Base-by-base conservation (phyloP, 2,329 filamentous ascomycete species). In the Fusarium foetens region DNA sequence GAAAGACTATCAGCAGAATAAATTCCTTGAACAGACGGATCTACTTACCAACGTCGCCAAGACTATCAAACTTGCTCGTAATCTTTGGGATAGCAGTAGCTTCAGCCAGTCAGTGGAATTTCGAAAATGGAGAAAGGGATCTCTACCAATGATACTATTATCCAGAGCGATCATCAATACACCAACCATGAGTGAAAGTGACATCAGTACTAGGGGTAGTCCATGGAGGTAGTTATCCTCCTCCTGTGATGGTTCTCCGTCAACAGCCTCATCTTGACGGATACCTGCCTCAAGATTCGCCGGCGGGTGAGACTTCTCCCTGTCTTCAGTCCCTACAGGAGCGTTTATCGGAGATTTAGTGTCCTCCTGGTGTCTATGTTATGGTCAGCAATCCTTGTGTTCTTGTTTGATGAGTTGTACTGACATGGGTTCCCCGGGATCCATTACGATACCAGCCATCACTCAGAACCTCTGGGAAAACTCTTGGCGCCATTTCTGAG, bases 41-140 rank as follows among this genome's bases (percentile, higher is more conserved):
- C 4, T 45, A 51, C 64, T 36, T 48, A 63, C 73, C 58, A 4
- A 76, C 70, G 25, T 81, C 78, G 2, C 55, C 61, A 21, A 85
- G 81, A 8, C 82, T 83, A 8, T 79, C 79, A 61, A 83, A 77
- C 9, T 76, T 71, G 21, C 73, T 75, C 1, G 71, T 77, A 2
- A 79, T 78, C 9, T 74, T 71, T 3, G 73, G 77, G 14, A 77
- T 78, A 14, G 75, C 76, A 21, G 72, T 79, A 3, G 75, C 74
- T 76, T 62, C 6, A 3, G 12, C 6, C 2, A 4, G 39, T 73
- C 8, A 75, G 36, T 1, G 16, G 9, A 4, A 5, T 14, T 9
- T 11, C 0, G 3, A 8, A 1, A 5, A 2, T 7, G 6, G 3
- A 2, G 10, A 13, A 11, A 5, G 13, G 8, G 2, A 8, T 14